phyloP scores from a whole-genome alignment of 2,329 filamentous ascomycete genomes.

The Alternaria hordeiaustralica region DNA sequence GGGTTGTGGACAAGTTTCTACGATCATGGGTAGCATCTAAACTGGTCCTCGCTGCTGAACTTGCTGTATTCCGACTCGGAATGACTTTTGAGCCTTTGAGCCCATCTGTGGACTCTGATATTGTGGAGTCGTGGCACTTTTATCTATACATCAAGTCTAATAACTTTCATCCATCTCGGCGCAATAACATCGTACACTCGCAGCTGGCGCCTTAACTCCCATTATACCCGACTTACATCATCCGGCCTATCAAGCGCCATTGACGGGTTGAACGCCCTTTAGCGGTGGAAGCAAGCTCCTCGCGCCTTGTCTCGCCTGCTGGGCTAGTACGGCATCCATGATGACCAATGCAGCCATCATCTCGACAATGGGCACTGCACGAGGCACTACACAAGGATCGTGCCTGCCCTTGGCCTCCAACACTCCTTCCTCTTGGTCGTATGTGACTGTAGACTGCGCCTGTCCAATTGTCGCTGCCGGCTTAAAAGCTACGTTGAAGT shows the following conservation, averaged over 20 bases:
- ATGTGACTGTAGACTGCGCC: conserved; percentile 82
- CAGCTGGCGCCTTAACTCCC: conserved; percentile 4
- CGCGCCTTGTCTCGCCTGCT: conserved; percentile 65
- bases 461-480: conserved; percentile 91
- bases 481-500: conserved; percentile 96
- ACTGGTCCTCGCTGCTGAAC: not conserved
- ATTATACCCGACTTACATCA: not conserved
- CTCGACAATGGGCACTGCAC: conserved; percentile 88
- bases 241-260: conserved; percentile 10
- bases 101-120: not conserved
- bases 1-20: not conserved
- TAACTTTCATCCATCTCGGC: conserved; percentile 1
- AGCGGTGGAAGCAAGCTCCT: conserved; percentile 48
- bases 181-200: not conserved
- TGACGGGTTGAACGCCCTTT: conserved; percentile 45
- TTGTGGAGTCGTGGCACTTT: not conserved
- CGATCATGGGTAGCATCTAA: not conserved
- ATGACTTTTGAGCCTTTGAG: not conserved
- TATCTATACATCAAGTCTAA: not conserved
- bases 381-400: conserved; percentile 89
- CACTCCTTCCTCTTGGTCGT: conserved; percentile 75
- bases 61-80: not conserved
- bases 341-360: conserved; percentile 88
- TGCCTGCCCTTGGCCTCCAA: conserved; percentile 92
- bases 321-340: conserved; percentile 85